Conservation (phyloP, 192 early-diverging fungal species). For the Umbelopsis sp. region DNA sequence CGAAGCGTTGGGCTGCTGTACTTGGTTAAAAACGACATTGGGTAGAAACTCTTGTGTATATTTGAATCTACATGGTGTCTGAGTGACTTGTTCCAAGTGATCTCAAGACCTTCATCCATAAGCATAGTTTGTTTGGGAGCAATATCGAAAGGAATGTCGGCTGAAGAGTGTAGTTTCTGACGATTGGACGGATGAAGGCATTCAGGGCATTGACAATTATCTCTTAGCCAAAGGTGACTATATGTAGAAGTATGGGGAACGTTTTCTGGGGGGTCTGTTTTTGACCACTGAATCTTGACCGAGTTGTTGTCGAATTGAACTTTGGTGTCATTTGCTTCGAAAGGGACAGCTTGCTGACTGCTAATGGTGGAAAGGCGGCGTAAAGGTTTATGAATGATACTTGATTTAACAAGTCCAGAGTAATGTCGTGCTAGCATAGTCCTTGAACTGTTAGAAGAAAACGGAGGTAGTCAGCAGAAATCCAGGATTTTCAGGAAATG, state of each 20-base stretch:
- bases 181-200: conserved; percentile 59
- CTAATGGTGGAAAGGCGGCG: background rate
- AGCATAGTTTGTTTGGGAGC: conserved; percentile 23
- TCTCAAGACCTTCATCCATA: conserved; percentile 32
- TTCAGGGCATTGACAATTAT: conserved; percentile 58
- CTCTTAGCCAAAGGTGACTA: conserved; percentile 57
- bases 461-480: too few relatives aligned
- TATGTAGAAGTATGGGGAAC: conserved; percentile 17
- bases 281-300: background rate
- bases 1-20: conserved; percentile 25
- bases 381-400: background rate
- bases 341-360: background rate
- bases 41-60: conserved; percentile 36
- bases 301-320: background rate
- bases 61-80: conserved; percentile 38
- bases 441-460: too few relatives aligned
- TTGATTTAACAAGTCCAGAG: background rate
- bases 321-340: background rate
- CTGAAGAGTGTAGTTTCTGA: conserved; percentile 59
- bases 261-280: too few relatives aligned
- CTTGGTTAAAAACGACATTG: conserved; percentile 32
- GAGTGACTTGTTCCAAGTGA: conserved; percentile 52
- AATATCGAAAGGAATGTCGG: conserved; percentile 53
- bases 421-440: background rate
- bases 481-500: too few relatives aligned